A percentile compares a stretch with the other conserved stretches of the same genome.
Conservation (phyloP, 75 land plant genomes). For the Selaginella tamariscina region DNA sequence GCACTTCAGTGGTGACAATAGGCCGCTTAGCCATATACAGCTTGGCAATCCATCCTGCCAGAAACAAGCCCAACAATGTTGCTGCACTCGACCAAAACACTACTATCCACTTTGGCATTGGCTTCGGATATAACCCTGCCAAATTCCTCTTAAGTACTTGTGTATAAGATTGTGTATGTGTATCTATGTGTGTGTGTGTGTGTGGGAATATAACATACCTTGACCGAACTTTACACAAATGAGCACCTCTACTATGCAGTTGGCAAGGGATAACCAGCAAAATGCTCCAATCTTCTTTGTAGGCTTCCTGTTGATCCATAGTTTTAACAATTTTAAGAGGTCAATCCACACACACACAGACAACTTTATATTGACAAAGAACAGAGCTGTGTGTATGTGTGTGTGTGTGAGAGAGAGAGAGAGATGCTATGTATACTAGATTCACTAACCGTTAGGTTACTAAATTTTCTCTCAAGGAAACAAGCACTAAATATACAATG, state of each 20-base stretch:
- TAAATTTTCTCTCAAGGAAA: too few species aligned
- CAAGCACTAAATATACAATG: too few species aligned
- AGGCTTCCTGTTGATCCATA: constrained; percentile 47
- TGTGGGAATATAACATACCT: too few species aligned
- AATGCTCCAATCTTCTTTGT: constrained; percentile 94
- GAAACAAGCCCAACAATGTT: constrained; percentile 34
- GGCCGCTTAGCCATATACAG: constrained; percentile 12
- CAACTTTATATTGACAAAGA: not conserved
- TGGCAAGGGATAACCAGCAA: constrained; percentile 91
- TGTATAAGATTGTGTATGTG: too few species aligned
- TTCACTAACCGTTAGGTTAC: too few species aligned
- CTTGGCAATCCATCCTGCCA: constrained; percentile 37
- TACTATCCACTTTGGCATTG: constrained; percentile 71
- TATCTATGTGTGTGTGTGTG: too few species aligned
- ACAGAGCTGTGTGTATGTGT: too few species aligned
- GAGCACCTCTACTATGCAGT: constrained; percentile 79
- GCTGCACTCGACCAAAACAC: constrained; percentile 52
- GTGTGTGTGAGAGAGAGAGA: too few species aligned
- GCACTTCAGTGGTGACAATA: not conserved
- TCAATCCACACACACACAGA: not conserved
- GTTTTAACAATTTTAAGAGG: not conserved
- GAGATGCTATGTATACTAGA: too few species aligned
- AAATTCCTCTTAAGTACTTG: too few species aligned
- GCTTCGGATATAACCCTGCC: constrained; percentile 67
- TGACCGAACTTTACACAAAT: constrained; percentile 96